Evolutionary conservation across 371 early-diverging fungal species (phyloP).

Genomic region (Saksenaea vasiformis): DNA sequence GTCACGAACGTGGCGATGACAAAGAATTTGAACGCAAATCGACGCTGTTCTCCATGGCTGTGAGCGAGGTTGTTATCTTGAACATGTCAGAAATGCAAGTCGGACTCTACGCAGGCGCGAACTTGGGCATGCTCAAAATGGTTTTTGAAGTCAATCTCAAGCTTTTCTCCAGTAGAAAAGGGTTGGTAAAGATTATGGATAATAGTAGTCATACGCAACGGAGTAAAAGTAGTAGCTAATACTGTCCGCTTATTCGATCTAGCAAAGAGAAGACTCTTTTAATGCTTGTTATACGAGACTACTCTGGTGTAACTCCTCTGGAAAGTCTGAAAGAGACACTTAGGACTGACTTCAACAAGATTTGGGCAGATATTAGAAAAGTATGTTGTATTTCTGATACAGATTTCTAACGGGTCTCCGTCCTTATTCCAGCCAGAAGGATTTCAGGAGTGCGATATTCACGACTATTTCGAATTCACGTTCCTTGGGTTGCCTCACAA

Average conservation of each 20-base stretch:
- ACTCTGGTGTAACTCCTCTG: conserved; percentile 87
- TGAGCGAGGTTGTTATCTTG: conserved; percentile 92
- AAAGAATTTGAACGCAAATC: conserved; percentile 99
- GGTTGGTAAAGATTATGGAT: conserved; percentile 33
- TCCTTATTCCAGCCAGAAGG: conserved; percentile 67
- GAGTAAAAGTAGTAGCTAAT: no score
- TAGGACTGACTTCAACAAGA: conserved; percentile 80
- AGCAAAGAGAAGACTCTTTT: conserved; percentile 85
- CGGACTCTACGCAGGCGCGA: conserved; percentile 98
- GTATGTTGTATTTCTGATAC: conserved; percentile 30
- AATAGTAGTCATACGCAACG: no score
- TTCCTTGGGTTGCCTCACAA: conserved; percentile 93
- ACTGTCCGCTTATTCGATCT: conserved; percentile 10
- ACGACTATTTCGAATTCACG: conserved; percentile 92
- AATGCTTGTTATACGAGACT: conserved; percentile 96
- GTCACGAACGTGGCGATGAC: conserved; percentile 97
- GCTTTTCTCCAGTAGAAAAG: conserved; percentile 83
- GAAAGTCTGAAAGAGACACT: conserved; percentile 80
- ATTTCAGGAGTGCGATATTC: conserved; percentile 74
- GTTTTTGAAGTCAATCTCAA: conserved; percentile 98
- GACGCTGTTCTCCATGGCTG: conserved; percentile 95
- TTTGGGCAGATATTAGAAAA: conserved; percentile 89
- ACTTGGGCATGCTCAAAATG: conserved; percentile 96
- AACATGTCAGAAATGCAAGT: conserved; percentile 98
- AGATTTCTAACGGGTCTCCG: background rate